Base-by-base conservation (phyloP, 2,329 filamentous ascomycete genomes). In the Gnomoniopsis sp. region DNA sequence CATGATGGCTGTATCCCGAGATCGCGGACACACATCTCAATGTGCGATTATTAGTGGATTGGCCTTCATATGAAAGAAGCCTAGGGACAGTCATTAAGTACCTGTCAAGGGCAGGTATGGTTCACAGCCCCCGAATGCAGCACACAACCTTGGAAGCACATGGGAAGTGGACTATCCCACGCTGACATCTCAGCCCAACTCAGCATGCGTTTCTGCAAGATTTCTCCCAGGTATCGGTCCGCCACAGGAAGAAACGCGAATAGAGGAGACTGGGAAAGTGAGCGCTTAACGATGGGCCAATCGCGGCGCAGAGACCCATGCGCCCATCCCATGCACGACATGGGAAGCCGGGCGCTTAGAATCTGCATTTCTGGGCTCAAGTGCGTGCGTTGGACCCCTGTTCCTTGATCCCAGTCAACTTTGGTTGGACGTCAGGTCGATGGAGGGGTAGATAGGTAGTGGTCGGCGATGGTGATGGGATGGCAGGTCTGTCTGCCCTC, bases 261-360 rank as follows among this genome's bases (percentile, higher is more conserved):
- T 14, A 49, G 2, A 30, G 15, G 22, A 11, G 17, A 7, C 2
- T 7, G 21, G 41, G 22, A 55, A 55, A 22, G 2, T 50, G n/a
- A 56, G 53, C 53, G 53, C 53, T 50, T 56, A 56, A 47, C 47
- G 23, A 14, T 36, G 46, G 30, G 30, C 53, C 53, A 56, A 56
- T 56, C 23, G 15, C n/a, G 22, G 10, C 23, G 8, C 33, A 22
- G 22, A 17, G 17, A 15, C 17, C 22, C 11, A 36, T 2, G 14
- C 33, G 36, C 43, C 38, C 46, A 46, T 43, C 49, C 49, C 46
- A 49, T 60, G 58, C 58, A 60, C 58, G 58, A 60, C 58, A 60
- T 57, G 58, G 58, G 58, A 57, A 57, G 49, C 54, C 54, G 54
- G 58, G 58, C 58, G 58, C 58, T 60, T 60, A 60, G 51, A 26